Evolutionary conservation across 1,139 yeast genomes (phyloP).

Genomic region (Citeromyces siamensis): DNA sequence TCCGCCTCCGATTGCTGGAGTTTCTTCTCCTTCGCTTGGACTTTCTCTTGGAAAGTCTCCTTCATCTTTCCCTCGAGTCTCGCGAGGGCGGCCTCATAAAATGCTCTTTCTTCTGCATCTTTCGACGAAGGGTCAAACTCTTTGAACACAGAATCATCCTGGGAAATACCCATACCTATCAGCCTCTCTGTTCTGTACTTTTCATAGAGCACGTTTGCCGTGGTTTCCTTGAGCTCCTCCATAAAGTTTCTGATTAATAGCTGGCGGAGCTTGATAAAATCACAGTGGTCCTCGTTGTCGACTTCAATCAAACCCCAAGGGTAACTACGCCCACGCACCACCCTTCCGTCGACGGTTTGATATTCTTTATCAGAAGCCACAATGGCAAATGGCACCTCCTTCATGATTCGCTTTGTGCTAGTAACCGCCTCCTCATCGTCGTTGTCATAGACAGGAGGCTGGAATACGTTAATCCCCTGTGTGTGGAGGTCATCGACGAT

Average conservation of each 20-base stretch:
- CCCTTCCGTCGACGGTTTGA: conserved; percentile 60
- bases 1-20: conserved; percentile 96
- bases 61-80: conserved; percentile 97
- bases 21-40: conserved; percentile 92
- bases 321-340: conserved; percentile 85
- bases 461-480: conserved; percentile 69
- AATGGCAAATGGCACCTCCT: conserved; percentile 83
- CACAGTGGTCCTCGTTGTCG: conserved; percentile 90
- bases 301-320: conserved; percentile 99
- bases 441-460: conserved; percentile 56
- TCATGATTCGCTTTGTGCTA: conserved; percentile 55
- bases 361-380: conserved; percentile 82
- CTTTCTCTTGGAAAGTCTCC: conserved; percentile 93
- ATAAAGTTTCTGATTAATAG: conserved; percentile 79
- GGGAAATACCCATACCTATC: conserved; percentile 74
- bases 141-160: conserved; percentile 83
- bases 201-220: conserved; percentile 71
- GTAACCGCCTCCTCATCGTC: conserved; percentile 79
- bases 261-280: conserved; percentile 84
- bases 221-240: conserved; percentile 89
- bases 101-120: conserved; percentile 87
- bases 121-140: conserved; percentile 90
- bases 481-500: conserved; percentile 65
- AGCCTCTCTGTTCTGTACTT: conserved; percentile 82
- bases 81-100: conserved; percentile 88